Base-by-base conservation (phyloP, 2,329 filamentous ascomycete species). In the Pyrenophora tritici-repentis region DNA sequence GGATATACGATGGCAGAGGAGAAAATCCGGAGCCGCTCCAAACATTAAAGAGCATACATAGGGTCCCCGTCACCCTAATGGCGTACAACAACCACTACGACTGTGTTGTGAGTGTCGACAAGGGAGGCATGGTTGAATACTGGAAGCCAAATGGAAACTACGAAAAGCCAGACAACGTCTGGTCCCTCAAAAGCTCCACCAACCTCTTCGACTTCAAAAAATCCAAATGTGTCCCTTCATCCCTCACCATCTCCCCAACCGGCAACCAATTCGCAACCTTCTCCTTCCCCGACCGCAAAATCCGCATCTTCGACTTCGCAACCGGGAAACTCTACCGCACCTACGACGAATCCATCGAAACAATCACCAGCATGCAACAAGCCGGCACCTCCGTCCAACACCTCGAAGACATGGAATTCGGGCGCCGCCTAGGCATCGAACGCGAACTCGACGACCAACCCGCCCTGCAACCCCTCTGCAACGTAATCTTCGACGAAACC, bases 161-260 rank as follows among this genome's bases (percentile, higher is more conserved):
- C 71, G 91, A 96, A 66, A 97, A 97, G 73, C 94, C 94, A 0
- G 87, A 91, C 61, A 91, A 85, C 44, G 91, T 99, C 14, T 99
- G 96, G 71, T 83, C 90, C 61, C 90, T 91, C 76, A 99, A 99
- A 76, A 96, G 91, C 69, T 87, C 89, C 1, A 99, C 94, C 2
- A 94, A 90, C 66, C 81, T 99, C 1, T 99, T 97, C 68, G 93
- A 96, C 45, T 97, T 99, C 78, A 97, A 96, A 69, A 97, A 97
- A 75, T 84, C 72, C 26, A 97, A 96, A 73, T 89, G 91, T 0
- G 83, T 88, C 0, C 92, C 93, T 0, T 85, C 86, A 3, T 90
- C 89, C 9, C 79, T 99, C 41, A 90, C 89, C 0, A 83, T 99
- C 39, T 97, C 94, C 0, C 91, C 92, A 0, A 88, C 88, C 0